Conservation (phyloP, 148 eudicot species). For the Camellia japonica region DNA sequence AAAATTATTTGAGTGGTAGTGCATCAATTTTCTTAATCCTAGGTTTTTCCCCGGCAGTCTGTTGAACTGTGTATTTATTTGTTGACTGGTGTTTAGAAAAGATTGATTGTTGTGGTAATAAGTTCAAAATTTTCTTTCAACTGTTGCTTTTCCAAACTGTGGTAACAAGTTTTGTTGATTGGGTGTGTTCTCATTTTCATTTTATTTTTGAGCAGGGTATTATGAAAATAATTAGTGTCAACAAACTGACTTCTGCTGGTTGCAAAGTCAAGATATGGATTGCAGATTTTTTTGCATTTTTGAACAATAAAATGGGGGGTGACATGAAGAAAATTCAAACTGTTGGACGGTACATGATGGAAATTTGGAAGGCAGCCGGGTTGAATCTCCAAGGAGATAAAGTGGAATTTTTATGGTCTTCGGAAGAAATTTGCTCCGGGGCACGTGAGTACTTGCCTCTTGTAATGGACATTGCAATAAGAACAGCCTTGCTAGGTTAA, state of each 20-base stretch:
- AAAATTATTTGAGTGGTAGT: not conserved
- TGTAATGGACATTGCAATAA: too few relatives aligned
- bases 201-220: slow-evolving; percentile 60
- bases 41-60: not conserved
- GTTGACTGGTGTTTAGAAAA: not conserved
- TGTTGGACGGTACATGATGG: slow-evolving; percentile 79
- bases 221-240: slow-evolving; percentile 85
- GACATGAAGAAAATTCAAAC: slow-evolving; percentile 82
- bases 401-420: slow-evolving; percentile 89
- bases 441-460: too few relatives aligned
- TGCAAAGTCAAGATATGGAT: slow-evolving; percentile 94
- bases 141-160: not conserved
- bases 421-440: slow-evolving; percentile 47
- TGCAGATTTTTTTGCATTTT: slow-evolving; percentile 92
- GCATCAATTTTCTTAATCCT: not conserved
- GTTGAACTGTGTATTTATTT: not conserved
- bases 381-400: slow-evolving; percentile 66
- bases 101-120: not conserved
- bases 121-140: not conserved
- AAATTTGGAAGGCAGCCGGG: slow-evolving; percentile 91
- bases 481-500: too few relatives aligned
- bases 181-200: not conserved
- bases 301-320: slow-evolving; percentile 97
- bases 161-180: not conserved
- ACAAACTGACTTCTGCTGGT: slow-evolving; percentile 79